Evolutionary conservation across 2,329 filamentous ascomycete species (phyloP).

Genomic region (Talaromyces amestolkiae): DNA sequence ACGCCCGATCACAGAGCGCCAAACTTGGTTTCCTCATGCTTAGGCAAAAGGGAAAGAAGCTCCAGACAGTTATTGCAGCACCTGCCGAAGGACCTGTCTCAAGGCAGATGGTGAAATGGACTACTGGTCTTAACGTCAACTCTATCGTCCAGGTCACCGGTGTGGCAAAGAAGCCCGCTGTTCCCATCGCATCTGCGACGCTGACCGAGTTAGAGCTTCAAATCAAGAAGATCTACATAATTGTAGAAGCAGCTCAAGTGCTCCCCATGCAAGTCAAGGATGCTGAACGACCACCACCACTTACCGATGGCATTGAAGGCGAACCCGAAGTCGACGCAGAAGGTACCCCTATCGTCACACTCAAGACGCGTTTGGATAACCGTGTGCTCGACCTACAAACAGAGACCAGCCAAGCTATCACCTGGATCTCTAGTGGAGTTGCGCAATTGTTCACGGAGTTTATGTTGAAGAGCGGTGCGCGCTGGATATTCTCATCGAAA

Average conservation of each 20-base stretch:
- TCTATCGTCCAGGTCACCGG: constrained; percentile 79
- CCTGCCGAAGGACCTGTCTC: constrained; percentile 56
- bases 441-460: constrained; percentile 74
- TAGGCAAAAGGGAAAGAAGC: constrained; percentile 71
- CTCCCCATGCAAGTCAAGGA: constrained; percentile 61
- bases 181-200: constrained; percentile 83
- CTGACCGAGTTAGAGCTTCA: constrained; percentile 82
- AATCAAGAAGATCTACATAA: constrained; percentile 77
- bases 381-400: constrained; percentile 88
- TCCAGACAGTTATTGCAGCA: constrained; percentile 75
- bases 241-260: constrained; percentile 62
- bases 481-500: constrained; percentile 84
- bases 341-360: constrained; percentile 67
- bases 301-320: constrained; percentile 44
- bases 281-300: constrained; percentile 47
- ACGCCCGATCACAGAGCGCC: constrained; percentile 80
- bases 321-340: constrained; percentile 51
- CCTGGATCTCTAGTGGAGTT: constrained; percentile 65
- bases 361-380: constrained; percentile 87
- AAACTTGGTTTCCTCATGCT: constrained; percentile 91
- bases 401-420: constrained; percentile 86
- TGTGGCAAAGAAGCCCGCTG: constrained; percentile 73
- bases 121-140: constrained; percentile 70
- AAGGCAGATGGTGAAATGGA: constrained; percentile 94
- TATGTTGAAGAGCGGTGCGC: constrained; percentile 70